Evolutionary conservation across 2,329 filamentous ascomycete genomes (phyloP).

Genomic region (Chrysosporium keratinophilum): DNA sequence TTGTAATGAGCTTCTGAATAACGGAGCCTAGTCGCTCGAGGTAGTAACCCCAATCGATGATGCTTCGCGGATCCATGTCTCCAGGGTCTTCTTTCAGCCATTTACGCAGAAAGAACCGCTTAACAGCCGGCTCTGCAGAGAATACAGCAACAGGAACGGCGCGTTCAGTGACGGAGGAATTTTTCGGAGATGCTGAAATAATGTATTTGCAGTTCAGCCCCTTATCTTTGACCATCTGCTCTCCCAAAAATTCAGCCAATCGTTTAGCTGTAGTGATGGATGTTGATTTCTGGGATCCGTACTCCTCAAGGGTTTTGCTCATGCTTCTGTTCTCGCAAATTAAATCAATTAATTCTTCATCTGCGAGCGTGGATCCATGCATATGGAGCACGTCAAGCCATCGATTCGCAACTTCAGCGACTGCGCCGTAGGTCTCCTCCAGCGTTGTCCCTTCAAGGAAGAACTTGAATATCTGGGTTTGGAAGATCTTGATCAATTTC

Average conservation of each 20-base stretch:
- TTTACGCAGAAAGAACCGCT: conserved; percentile 80
- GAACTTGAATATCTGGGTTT: conserved; percentile 98
- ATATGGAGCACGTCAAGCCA: conserved; percentile 93
- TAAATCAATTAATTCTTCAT: conserved; percentile 97
- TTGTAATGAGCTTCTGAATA: conserved; percentile 97
- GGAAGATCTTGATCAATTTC: conserved; percentile 99
- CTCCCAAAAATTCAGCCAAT: conserved; percentile 87
- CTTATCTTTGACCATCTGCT: conserved; percentile 99
- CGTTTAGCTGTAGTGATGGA: conserved; percentile 98
- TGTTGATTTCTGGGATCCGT: conserved; percentile 88
- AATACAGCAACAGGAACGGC: conserved; percentile 95
- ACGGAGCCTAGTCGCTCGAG: conserved; percentile 90
- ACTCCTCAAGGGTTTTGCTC: conserved; percentile 93
- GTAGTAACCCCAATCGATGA: conserved; percentile 98
- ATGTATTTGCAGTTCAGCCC: conserved; percentile 99
- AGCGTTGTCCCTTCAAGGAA: conserved; percentile 87
- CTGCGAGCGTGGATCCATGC: conserved; percentile 77
- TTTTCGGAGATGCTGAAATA: conserved; percentile 76
- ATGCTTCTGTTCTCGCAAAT: conserved; percentile 99
- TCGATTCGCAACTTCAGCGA: conserved; percentile 87
- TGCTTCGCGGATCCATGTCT: conserved; percentile 77
- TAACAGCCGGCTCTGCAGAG: conserved; percentile 79
- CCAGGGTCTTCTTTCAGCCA: conserved; percentile 90
- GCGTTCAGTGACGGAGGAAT: conserved; percentile 85
- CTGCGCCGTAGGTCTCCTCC: conserved; percentile 77